Base-by-base conservation (phyloP, 345 rosid genomes). In the Physaria fendleri region DNA sequence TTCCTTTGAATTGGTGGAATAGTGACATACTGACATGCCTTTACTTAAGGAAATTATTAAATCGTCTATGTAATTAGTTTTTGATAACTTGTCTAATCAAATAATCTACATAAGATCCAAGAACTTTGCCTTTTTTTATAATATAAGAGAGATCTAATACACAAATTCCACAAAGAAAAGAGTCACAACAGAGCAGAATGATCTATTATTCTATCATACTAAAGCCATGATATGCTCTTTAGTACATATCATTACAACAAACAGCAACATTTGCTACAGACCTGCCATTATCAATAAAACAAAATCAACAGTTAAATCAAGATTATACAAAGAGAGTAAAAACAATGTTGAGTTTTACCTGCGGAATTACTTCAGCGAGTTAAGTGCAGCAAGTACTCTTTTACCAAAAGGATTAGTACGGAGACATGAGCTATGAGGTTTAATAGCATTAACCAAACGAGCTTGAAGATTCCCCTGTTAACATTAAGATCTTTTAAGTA, bases 331-430 rank as follows among this genome's bases (percentile, higher is more conserved):
- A 33, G 5, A 49, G 28, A 40, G 5, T 3, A 0, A 0, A 1
- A 33, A 1, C 24, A 1, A 6, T 27, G 54, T 27, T 4, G 15
- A n/a, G n/a, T 6, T 48, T 39, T 53, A 62, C 73, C 73, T 69
- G 50, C 27, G 14, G 67, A 23, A 56, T 81, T 69, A 83, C 74
- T 84, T 85, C 81, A 77, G 83, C 71, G 75, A 73, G 73, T 55
- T 72, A 63, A 74, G 76, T 68, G 81, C 69, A n/a, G 84, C 78
- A 59, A 89, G 80, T 65, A 89, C 87, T 70, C 83, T 89, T 79
- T 85, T 89, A 74, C 97, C 96, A 7, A 80, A 81, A 17, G 91
- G 89, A 68, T 86, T 89, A 34, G 81, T 80, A 44, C 83, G 83
- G 38, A 85, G 94, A 49, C 73, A 51, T 24, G 81, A 79, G 59